phyloP scores from a whole-genome alignment of 2,329 filamentous ascomycete species.

The Geosmithia putterillii region DNA sequence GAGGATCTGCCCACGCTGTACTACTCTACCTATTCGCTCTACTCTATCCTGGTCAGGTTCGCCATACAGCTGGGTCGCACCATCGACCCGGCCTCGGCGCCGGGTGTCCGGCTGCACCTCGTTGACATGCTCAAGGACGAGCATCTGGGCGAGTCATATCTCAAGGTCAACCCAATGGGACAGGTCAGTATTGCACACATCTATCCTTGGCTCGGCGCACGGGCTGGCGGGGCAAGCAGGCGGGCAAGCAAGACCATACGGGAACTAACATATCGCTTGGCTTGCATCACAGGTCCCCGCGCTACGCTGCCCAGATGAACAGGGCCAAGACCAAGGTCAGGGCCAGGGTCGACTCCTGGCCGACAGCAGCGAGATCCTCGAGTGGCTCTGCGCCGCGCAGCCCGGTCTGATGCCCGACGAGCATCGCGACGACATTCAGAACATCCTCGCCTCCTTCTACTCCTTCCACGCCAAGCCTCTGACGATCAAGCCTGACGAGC shows the following conservation, averaged over 20 bases:
- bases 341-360: conserved; percentile 7
- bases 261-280: neutral
- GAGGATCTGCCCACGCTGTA: conserved; percentile 9
- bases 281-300: neutral
- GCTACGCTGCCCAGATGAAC: neutral
- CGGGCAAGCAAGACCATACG: neutral
- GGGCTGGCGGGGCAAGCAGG: neutral
- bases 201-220: neutral
- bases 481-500: conserved; percentile 9
- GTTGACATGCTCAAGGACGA: conserved; percentile 13
- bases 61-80: conserved; percentile 11
- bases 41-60: conserved; percentile 17
- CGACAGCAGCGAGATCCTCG: conserved; percentile 13
- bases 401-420: conserved; percentile 13
- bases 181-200: conserved; percentile 14
- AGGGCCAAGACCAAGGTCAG: neutral
- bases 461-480: conserved; percentile 12
- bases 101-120: conserved; percentile 11
- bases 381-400: conserved; percentile 15
- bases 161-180: conserved; percentile 14
- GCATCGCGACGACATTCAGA: conserved; percentile 9
- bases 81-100: conserved; percentile 11
- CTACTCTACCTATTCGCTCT: conserved; percentile 16
- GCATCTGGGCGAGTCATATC: conserved; percentile 14
- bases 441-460: conserved; percentile 12